Evolutionary conservation across 164 flowering plant genomes (phyloP).

Genomic region (Aristolochia contorta): DNA sequence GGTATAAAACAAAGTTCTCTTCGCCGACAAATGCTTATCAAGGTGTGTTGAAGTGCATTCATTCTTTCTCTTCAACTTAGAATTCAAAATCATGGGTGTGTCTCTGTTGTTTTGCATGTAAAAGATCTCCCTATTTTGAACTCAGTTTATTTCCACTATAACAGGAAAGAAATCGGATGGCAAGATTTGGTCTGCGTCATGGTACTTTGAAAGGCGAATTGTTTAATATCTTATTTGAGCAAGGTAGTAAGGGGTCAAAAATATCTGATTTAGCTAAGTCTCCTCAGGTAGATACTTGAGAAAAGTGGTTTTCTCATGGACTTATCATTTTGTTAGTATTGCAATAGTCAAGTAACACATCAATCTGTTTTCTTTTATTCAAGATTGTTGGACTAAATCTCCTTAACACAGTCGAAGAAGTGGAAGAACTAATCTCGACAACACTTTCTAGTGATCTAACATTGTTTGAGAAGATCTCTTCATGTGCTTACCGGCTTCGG

Average conservation of each 20-base stretch:
- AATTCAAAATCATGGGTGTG: too few species aligned
- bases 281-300: slow-evolving; percentile 32
- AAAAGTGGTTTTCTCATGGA: too few species aligned
- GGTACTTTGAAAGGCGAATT: slow-evolving; percentile 84
- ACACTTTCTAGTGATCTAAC: slow-evolving; percentile 89
- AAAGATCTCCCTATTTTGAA: not conserved
- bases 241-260: slow-evolving; percentile 65
- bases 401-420: slow-evolving; percentile 34
- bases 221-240: slow-evolving; percentile 47
- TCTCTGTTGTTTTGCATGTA: too few species aligned
- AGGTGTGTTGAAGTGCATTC: slow-evolving; percentile 28
- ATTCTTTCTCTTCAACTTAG: too few species aligned
- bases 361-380: slow-evolving; percentile 10
- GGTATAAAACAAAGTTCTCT: slow-evolving; percentile 42
- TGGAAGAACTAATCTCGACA: slow-evolving; percentile 53
- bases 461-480: slow-evolving; percentile 86
- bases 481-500: slow-evolving; percentile 75
- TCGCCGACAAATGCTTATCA: slow-evolving; percentile 27
- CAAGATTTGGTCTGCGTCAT: slow-evolving; percentile 55
- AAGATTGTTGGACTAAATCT: slow-evolving; percentile 69
- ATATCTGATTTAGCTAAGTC: slow-evolving; percentile 63
- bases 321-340: too few species aligned
- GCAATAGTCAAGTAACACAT: too few species aligned
- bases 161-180: slow-evolving; percentile 53
- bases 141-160: slow-evolving; percentile 4